These are phyloP conservation scores for Tuber calosporum DNA, from an alignment of 495 filamentous ascomycete species.

Conservation along the genomic window DNA sequence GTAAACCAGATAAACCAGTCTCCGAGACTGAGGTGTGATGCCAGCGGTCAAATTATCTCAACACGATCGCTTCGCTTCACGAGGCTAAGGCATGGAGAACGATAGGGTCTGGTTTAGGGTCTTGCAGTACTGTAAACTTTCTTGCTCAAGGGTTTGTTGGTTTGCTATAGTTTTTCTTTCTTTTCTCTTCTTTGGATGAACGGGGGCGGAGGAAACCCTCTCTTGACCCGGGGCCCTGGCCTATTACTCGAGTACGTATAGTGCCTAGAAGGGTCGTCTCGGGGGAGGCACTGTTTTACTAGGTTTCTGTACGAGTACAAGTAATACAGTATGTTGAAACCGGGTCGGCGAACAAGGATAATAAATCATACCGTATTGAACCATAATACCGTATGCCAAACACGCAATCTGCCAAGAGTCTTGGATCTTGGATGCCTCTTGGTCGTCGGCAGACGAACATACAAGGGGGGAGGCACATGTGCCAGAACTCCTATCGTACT, in stretches of 20 bases:
- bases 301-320: neutral
- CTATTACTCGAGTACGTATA: neutral
- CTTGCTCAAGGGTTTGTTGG: neutral
- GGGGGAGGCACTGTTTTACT: neutral
- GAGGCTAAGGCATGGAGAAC: neutral
- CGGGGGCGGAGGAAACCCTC: neutral
- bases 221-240: neutral
- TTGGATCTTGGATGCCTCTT: neutral
- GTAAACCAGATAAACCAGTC: conserved; percentile 6
- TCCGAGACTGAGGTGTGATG: conserved; percentile 10
- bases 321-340: too few species aligned
- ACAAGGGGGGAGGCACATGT: neutral
- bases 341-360: too few species aligned
- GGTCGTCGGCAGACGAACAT: neutral
- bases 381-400: neutral
- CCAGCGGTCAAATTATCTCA: conserved; percentile 10
- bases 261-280: neutral
- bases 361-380: neutral
- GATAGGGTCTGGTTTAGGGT: neutral
- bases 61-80: neutral
- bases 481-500: neutral
- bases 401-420: neutral
- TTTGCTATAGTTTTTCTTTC: too few species aligned
- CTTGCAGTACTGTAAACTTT: neutral
- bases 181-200: neutral